Base-by-base conservation (phyloP, 2,329 filamentous ascomycete genomes). In the Xylariales sp. region DNA sequence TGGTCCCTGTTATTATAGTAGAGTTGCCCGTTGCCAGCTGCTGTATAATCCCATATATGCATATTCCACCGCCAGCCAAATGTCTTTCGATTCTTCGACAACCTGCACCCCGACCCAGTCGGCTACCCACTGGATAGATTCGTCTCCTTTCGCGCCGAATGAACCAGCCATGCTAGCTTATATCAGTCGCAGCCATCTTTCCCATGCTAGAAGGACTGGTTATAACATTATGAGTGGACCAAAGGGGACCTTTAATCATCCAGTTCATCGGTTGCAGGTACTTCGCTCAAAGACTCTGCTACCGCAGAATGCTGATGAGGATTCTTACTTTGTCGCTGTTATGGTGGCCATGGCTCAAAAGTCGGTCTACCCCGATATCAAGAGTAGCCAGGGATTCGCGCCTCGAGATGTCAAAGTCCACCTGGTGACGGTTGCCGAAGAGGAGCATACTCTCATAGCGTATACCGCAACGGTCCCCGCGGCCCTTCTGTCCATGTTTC, bases 311-410 rank as follows among this genome's bases (percentile, higher is more conserved):
- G 68, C 75, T 1, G 82, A 88, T 56, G 83, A 86, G 55, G 87
- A 89, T 71, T 79, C 84, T 0, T 83, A 86, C 64, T 79, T 88
- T 43, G 78, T 86, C 5, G 85, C 82, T 23, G 80, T 84, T 50
- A 83, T 89, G 64, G 71, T 89, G 12, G 83, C 84, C 54, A 86
- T 89, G 83, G 87, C 87, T 7, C 87, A 89, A 71, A 80, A 81
- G 8, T 81, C 85, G 54, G 86, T 86, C 64, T 88, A 89, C 72
- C 69, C 57, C 28, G 73, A 77, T 18, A 58, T 66, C 30, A 57
- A 9, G 62, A 68, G 41, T 16, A 69, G 63, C 5, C 52, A 70
- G 5, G 73, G 34, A 5, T 74, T 69, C 60, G 53, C 52, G 75
- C 81, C 7, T 69, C 78, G 10, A 56, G 83, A 88, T 62, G 73